Evolutionary conservation across 768 basidiomycete species (phyloP).

Genomic region (Symmetrospora coprosmae): DNA sequence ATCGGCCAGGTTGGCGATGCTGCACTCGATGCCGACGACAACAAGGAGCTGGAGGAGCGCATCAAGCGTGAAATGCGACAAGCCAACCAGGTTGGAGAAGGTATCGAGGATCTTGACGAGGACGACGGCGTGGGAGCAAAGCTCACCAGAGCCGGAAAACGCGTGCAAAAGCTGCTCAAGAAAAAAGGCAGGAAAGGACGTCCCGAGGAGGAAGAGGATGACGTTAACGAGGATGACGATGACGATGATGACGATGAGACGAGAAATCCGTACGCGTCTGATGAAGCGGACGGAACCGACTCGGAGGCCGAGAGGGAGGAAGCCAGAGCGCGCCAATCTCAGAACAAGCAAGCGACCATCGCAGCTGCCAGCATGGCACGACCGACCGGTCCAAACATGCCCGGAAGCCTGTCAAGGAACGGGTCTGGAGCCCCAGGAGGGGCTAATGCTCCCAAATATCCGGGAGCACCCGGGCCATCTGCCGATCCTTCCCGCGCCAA

Average conservation of each 20-base stretch:
- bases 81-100: background rate
- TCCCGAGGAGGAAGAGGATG: conserved; percentile 17
- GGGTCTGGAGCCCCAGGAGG: too few species aligned
- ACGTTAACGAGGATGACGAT: conserved; percentile 2
- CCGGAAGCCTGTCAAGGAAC: too few species aligned
- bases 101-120: background rate
- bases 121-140: background rate
- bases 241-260: conserved; percentile 9
- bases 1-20: conserved; percentile 19
- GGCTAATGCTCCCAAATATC: conserved; percentile 3
- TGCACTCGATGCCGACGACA: conserved; percentile 11
- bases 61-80: conserved; percentile 15
- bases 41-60: conserved; percentile 9
- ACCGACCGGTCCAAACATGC: too few species aligned
- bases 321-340: too few species aligned
- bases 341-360: too few species aligned
- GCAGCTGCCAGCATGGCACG: too few species aligned
- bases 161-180: conserved; percentile 7
- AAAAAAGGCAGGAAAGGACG: conserved; percentile 1
- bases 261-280: conserved; percentile 6
- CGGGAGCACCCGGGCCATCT: too few species aligned
- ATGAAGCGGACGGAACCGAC: conserved; percentile 3
- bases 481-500: background rate
- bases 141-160: conserved; percentile 7
- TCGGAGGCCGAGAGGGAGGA: conserved; percentile 11